phyloP scores from a whole-genome alignment of 805 yeast genomes.

The Candida railenensis region DNA sequence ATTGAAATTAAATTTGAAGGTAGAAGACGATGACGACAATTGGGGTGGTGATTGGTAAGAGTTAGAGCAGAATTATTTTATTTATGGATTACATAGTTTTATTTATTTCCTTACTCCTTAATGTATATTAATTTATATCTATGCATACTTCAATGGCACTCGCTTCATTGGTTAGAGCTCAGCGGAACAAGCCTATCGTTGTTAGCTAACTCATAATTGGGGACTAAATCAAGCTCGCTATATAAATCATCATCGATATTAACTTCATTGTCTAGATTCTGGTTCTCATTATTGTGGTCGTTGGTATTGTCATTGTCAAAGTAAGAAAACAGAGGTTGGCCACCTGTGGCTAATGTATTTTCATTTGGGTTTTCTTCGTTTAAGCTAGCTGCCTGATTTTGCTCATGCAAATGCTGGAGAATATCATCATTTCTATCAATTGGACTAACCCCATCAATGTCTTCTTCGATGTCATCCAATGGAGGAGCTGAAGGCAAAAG shows the following conservation, averaged over 20 bases:
- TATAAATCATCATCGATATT: neutral
- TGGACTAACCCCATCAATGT: slow-evolving; percentile 22
- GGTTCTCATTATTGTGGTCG: slow-evolving; percentile 4
- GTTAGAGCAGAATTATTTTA: neutral
- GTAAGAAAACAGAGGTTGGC: neutral
- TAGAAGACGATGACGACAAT: slow-evolving; percentile 28
- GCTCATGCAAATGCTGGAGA: slow-evolving; percentile 7
- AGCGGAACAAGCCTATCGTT: slow-evolving; percentile 23
- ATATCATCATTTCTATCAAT: slow-evolving; percentile 11
- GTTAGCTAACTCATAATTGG: slow-evolving; percentile 28
- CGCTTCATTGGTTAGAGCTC: neutral
- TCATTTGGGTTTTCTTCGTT: slow-evolving; percentile 4
- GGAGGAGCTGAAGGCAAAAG: slow-evolving; percentile 60
- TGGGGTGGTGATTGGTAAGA: slow-evolving; percentile 26
- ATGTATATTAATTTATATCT: neutral
- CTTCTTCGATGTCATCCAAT: slow-evolving; percentile 19
- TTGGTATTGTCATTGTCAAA: slow-evolving; percentile 3
- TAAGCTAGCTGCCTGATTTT: neutral
- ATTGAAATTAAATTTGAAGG: slow-evolving; percentile 23
- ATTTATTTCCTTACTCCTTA: neutral
- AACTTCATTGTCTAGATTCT: neutral
- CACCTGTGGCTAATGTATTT: neutral
- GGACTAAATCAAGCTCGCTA: slow-evolving; percentile 30
- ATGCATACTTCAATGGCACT: neutral
- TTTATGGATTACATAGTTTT: neutral